Evolutionary conservation across 306 rosid species (phyloP).

Genomic region (Sophora flavescens): DNA sequence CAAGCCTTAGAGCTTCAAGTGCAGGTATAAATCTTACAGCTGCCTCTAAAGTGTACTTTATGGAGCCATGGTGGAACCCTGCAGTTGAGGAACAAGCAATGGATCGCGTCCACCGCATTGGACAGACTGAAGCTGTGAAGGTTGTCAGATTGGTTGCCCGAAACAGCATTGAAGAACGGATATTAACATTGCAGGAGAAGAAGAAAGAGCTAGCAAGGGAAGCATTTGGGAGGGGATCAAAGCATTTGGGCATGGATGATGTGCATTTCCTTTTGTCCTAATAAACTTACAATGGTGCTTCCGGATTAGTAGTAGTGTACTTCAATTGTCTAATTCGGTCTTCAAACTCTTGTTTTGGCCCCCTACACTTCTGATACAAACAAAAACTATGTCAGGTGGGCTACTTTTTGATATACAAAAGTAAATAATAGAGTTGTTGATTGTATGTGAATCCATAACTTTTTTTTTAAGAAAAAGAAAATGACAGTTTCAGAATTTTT

Average conservation of each 20-base stretch:
- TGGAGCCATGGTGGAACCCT: conserved; percentile 98
- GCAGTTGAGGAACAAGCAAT: conserved; percentile 93
- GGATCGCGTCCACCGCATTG: conserved; percentile 87
- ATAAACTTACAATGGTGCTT: neutral
- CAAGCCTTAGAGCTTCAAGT: conserved; percentile 83
- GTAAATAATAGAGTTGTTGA: neutral
- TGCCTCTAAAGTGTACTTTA: conserved; percentile 76
- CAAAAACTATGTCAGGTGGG: neutral
- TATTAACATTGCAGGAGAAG: conserved; percentile 68
- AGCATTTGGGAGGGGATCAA: conserved; percentile 48
- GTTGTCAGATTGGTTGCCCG: conserved; percentile 74
- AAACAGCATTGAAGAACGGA: conserved; percentile 73
- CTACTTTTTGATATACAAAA: neutral
- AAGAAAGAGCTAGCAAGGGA: conserved; percentile 62
- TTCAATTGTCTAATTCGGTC: neutral
- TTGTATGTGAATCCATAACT: too few relatives aligned
- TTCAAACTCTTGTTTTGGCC: neutral
- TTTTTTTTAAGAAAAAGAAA: neutral
- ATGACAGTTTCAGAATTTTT: too few relatives aligned
- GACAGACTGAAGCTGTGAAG: conserved; percentile 79
- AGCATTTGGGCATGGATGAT: conserved; percentile 54
- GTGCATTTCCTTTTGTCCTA: conserved; percentile 61
- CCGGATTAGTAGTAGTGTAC: conserved; percentile 1
- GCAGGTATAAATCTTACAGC: conserved; percentile 83
- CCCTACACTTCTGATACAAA: neutral